A percentile compares a stretch with the other conserved stretches of the same genome.
These are phyloP conservation scores for Lepidium didymum DNA, from an alignment of 345 rosid genomes.

Conservation along the genomic window DNA sequence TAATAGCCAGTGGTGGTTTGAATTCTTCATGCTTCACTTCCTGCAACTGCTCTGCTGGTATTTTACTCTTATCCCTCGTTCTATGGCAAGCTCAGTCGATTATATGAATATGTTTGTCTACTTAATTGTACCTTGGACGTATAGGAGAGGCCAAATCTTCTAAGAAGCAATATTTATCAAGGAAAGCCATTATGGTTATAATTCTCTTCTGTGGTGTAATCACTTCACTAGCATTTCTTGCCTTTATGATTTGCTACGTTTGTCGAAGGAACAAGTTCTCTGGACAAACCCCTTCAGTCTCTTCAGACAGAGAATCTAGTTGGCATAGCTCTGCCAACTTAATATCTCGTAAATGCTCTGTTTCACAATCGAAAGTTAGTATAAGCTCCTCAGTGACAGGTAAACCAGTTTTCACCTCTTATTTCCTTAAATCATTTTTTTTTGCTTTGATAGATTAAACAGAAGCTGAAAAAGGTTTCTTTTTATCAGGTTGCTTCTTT, in stretches of 20 bases:
- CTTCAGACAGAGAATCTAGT: slow-evolving; percentile 66
- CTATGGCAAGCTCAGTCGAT: background rate
- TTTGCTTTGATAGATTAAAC: background rate
- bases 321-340: slow-evolving; percentile 75
- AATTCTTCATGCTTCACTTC: slow-evolving; percentile 61
- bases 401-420: background rate
- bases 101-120: background rate
- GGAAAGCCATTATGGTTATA: slow-evolving; percentile 48
- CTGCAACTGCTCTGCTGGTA: slow-evolving; percentile 93
- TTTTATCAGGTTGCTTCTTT: slow-evolving; percentile 56
- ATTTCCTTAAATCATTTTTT: background rate
- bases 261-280: slow-evolving; percentile 41
- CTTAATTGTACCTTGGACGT: slow-evolving; percentile 41
- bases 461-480: background rate
- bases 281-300: slow-evolving; percentile 40
- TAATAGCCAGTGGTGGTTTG: slow-evolving; percentile 36
- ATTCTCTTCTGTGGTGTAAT: slow-evolving; percentile 52
- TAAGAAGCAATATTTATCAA: slow-evolving; percentile 38
- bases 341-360: slow-evolving; percentile 46
- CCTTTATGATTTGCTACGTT: slow-evolving; percentile 52
- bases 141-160: slow-evolving; percentile 27
- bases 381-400: slow-evolving; percentile 34
- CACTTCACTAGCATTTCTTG: slow-evolving; percentile 62
- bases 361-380: slow-evolving; percentile 33
- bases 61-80: background rate